phyloP scores from a whole-genome alignment of 352 stramenopile species.

The Elongisporangium prolatum region DNA sequence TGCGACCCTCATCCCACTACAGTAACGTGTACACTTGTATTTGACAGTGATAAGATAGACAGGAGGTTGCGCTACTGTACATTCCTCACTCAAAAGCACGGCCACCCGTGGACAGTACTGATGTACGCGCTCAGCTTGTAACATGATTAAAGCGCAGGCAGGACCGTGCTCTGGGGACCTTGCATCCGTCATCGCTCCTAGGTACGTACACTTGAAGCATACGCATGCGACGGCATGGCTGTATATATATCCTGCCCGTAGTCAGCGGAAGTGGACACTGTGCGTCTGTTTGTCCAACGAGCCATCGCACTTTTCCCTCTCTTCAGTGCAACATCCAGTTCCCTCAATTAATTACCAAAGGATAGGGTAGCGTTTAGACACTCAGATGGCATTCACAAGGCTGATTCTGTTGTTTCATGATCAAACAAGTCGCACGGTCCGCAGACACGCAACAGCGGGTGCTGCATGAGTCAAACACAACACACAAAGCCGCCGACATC shows the following conservation, averaged over 20 bases:
- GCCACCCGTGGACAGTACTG: neutral
- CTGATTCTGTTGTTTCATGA: neutral
- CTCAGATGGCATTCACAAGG: neutral
- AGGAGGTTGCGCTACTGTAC: neutral
- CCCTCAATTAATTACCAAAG: neutral
- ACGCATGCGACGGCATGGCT: neutral
- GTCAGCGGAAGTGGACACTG: neutral
- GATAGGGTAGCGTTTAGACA: neutral
- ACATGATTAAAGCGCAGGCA: too few species aligned
- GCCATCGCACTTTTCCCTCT: neutral
- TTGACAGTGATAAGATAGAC: neutral
- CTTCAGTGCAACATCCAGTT: neutral
- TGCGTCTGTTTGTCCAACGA: neutral
- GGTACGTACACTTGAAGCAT: neutral
- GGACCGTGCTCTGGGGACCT: neutral
- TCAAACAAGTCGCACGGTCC: neutral
- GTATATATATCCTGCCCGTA: neutral
- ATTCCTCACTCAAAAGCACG: neutral
- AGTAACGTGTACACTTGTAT: neutral
- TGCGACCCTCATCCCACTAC: neutral
- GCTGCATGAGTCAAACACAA: neutral
- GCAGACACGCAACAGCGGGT: too few species aligned
- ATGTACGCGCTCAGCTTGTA: neutral
- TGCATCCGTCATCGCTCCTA: neutral
- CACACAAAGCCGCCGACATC: neutral